These are phyloP conservation scores for Yarrowia osloensis DNA, from an alignment of 805 yeast genomes.

Conservation along the genomic window DNA sequence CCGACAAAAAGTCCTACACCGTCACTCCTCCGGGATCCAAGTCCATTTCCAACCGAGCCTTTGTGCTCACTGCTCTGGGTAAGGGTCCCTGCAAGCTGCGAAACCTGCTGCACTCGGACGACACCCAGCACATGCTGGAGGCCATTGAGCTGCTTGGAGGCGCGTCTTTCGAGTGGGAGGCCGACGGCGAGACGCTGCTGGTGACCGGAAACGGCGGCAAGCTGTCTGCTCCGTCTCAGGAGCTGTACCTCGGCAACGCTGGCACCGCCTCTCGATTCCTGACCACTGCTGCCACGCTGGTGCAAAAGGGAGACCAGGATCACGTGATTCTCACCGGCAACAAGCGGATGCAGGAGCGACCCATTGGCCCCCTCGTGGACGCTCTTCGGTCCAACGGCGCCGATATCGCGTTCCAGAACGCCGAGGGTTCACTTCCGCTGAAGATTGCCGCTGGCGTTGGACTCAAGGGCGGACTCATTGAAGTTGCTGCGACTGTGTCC, in stretches of 20 bases:
- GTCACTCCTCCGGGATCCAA: slow-evolving; percentile 95
- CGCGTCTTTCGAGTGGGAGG: slow-evolving; percentile 79
- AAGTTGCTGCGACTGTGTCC: slow-evolving; percentile 92
- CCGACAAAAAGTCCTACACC: slow-evolving; percentile 43
- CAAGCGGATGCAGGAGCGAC: slow-evolving; percentile 95
- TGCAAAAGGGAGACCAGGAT: slow-evolving; percentile 48
- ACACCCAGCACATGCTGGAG: slow-evolving; percentile 89
- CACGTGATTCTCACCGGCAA: slow-evolving; percentile 82
- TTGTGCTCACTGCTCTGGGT: slow-evolving; percentile 89
- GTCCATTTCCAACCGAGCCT: slow-evolving; percentile 93
- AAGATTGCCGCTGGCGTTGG: slow-evolving; percentile 67
- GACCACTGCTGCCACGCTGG: slow-evolving; percentile 89
- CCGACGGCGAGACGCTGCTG: slow-evolving; percentile 84
- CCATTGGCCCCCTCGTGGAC: slow-evolving; percentile 93
- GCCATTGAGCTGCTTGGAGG: slow-evolving; percentile 81
- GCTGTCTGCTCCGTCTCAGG: slow-evolving; percentile 61
- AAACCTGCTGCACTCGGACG: slow-evolving; percentile 92
- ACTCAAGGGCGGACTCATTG: slow-evolving; percentile 87
- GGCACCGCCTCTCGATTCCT: slow-evolving; percentile 97
- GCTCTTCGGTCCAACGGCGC: slow-evolving; percentile 84
- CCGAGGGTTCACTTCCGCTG: slow-evolving; percentile 83
- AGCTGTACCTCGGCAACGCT: slow-evolving; percentile 90
- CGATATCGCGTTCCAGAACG: slow-evolving; percentile 66
- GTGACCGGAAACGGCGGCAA: slow-evolving; percentile 81
- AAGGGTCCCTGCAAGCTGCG: slow-evolving; percentile 78